These are phyloP conservation scores for Colletotrichum sp. DNA, from an alignment of 2,329 filamentous ascomycete species.

Conservation along the genomic window DNA sequence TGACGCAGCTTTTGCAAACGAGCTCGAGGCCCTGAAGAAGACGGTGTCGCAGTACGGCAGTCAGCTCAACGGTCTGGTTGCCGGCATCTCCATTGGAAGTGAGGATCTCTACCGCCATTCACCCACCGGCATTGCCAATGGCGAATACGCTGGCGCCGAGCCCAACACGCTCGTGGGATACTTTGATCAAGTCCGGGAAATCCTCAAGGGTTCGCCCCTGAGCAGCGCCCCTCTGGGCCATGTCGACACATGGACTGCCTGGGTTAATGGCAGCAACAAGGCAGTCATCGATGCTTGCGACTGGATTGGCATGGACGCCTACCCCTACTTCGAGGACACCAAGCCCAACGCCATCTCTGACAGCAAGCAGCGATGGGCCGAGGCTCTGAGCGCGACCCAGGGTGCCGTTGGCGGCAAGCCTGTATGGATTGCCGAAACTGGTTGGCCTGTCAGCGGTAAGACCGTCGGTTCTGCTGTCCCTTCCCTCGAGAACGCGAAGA, in stretches of 20 bases:
- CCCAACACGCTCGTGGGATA: constrained; percentile 70
- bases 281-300: constrained; percentile 73
- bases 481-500: constrained; percentile 70
- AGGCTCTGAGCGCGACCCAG: constrained; percentile 66
- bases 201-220: constrained; percentile 67
- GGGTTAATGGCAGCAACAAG: constrained; percentile 74
- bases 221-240: constrained; percentile 71
- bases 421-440: constrained; percentile 89
- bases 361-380: constrained; percentile 70
- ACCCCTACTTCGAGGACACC: constrained; percentile 82
- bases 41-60: constrained; percentile 74
- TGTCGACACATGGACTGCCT: constrained; percentile 88
- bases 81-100: constrained; percentile 83
- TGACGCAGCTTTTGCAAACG: constrained; percentile 67
- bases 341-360: constrained; percentile 69
- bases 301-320: constrained; percentile 85
- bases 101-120: constrained; percentile 88
- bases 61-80: constrained; percentile 69
- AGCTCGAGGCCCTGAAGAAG: constrained; percentile 72
- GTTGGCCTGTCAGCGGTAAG: constrained; percentile 79
- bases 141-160: constrained; percentile 66
- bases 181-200: constrained; percentile 70
- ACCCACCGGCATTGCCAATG: constrained; percentile 67
- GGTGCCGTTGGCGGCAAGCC: constrained; percentile 67
- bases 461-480: constrained; percentile 67